Conservation (phyloP, 164 flowering plant species). For the Akebia trifoliata region DNA sequence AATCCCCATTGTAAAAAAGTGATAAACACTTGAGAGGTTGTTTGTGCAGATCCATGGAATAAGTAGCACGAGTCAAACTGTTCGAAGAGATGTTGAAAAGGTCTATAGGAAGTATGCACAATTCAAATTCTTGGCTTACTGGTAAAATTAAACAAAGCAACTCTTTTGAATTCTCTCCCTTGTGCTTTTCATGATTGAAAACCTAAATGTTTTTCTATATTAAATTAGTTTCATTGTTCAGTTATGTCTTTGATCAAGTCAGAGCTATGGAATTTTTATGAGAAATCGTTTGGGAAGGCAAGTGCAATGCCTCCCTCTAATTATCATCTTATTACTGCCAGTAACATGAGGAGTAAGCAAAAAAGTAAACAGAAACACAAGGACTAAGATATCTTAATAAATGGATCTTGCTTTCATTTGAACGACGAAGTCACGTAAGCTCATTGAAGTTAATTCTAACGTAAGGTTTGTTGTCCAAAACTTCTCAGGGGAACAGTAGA, state of each 20-base stretch:
- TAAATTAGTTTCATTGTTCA: background rate
- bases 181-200: no score
- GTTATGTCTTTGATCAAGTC: slow-evolving; percentile 40
- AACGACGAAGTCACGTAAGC: no score
- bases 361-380: no score
- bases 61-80: slow-evolving; percentile 24
- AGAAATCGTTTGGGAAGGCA: slow-evolving; percentile 45
- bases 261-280: slow-evolving; percentile 57
- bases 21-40: background rate
- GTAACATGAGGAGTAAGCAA: slow-evolving; percentile 31
- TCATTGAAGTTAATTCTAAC: no score
- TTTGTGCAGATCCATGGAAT: slow-evolving; percentile 45
- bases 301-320: slow-evolving; percentile 41
- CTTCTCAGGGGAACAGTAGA: no score
- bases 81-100: slow-evolving; percentile 30
- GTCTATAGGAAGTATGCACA: slow-evolving; percentile 51
- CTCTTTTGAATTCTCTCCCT: no score
- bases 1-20: background rate
- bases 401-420: no score
- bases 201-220: background rate
- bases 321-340: slow-evolving; percentile 44
- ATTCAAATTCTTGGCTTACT: slow-evolving; percentile 55
- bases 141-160: slow-evolving; percentile 41
- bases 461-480: no score
- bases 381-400: no score